phyloP scores from a whole-genome alignment of 2,329 filamentous ascomycete genomes.

The Cercospora zeina region DNA sequence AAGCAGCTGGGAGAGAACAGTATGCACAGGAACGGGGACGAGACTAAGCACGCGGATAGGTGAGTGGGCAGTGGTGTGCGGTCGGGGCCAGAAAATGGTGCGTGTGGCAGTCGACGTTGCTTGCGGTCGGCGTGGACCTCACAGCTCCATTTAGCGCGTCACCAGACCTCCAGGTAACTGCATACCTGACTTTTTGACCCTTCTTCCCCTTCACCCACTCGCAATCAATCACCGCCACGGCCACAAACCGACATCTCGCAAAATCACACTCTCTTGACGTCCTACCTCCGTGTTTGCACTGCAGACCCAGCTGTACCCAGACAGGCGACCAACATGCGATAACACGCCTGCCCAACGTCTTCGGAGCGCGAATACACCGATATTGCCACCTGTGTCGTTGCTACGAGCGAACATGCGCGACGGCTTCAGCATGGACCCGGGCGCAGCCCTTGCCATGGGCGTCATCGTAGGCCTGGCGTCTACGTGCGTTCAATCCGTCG shows the following conservation, averaged over 20 bases:
- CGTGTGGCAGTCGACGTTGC: slow-evolving; percentile 1
- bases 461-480: slow-evolving; percentile 91
- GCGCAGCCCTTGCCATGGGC: slow-evolving; percentile 58
- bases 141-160: slow-evolving; percentile 2
- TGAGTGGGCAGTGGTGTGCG: background rate
- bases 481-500: slow-evolving; percentile 91
- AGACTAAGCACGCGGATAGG: background rate
- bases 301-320: background rate
- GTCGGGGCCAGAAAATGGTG: background rate
- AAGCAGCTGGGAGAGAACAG: background rate
- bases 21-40: background rate
- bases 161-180: background rate
- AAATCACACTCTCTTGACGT: background rate
- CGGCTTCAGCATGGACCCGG: slow-evolving; percentile 26
- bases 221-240: background rate
- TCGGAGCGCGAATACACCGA: background rate
- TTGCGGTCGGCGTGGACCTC: background rate
- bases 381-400: background rate
- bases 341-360: slow-evolving; percentile 9
- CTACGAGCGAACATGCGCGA: slow-evolving; percentile 16
- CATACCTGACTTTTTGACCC: background rate
- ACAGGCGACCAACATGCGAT: slow-evolving; percentile 10
- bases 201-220: background rate
- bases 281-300: background rate
- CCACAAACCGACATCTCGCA: background rate